These are phyloP conservation scores for Chlorella sp. DNA, from an alignment of 139 green algal genomes.

Conservation along the genomic window DNA sequence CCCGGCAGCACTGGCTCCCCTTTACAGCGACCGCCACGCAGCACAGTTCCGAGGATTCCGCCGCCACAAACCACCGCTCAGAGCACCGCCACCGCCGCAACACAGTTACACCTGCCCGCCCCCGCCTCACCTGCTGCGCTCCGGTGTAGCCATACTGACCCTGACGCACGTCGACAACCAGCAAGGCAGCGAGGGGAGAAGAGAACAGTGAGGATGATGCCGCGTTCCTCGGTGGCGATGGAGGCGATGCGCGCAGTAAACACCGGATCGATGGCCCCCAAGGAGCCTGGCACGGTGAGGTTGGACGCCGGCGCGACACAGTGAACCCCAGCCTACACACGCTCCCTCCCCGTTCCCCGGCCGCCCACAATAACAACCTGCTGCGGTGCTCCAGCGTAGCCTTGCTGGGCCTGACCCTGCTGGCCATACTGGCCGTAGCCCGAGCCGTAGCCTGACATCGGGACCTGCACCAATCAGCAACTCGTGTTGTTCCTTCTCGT, in stretches of 20 bases:
- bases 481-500: too few species aligned
- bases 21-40: too few species aligned
- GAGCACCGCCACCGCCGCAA: too few species aligned
- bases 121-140: not conserved
- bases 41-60: too few species aligned
- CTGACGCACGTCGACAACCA: not conserved
- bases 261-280: not conserved
- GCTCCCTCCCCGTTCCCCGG: not conserved
- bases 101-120: too few species aligned
- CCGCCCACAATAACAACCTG: not conserved
- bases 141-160: conserved; percentile 9
- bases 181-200: not conserved
- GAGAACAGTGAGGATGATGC: not conserved
- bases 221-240: not conserved
- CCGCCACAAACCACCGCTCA: too few species aligned
- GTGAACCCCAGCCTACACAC: too few species aligned
- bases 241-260: not conserved
- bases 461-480: too few species aligned
- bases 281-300: not conserved
- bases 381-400: conserved; percentile 5
- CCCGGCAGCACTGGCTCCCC: too few species aligned
- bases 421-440: conserved; percentile 1
- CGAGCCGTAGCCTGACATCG: not conserved
- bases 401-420: not conserved
- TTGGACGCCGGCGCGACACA: not conserved